Conservation (phyloP, 164 flowering plant genomes). For the Tetrastigma voinierianum region DNA sequence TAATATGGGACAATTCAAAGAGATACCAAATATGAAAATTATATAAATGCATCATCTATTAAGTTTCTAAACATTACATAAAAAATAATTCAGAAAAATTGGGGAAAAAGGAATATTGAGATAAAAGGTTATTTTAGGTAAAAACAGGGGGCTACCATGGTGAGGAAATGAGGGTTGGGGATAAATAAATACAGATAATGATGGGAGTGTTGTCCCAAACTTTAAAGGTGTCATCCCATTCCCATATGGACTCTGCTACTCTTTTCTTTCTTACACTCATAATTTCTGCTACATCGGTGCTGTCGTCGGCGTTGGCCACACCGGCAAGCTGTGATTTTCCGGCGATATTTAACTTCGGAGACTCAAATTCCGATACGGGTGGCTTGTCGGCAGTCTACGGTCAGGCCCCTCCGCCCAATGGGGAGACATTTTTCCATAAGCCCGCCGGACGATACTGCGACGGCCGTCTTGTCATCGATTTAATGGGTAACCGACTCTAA, state of each 20-base stretch:
- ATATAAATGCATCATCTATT: no score
- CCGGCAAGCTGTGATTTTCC: slow-evolving; percentile 33
- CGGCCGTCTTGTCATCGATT: slow-evolving; percentile 59
- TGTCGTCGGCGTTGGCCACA: not conserved
- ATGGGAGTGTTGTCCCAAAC: not conserved
- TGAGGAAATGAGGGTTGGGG: no score
- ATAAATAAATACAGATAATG: no score
- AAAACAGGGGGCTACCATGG: no score
- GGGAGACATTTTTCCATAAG: slow-evolving; percentile 39
- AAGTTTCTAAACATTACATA: no score
- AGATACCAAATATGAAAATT: no score
- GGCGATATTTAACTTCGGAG: slow-evolving; percentile 58
- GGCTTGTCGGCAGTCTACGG: slow-evolving; percentile 50
- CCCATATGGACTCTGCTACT: slow-evolving; percentile 1
- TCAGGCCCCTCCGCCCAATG: slow-evolving; percentile 39
- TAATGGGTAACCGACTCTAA: slow-evolving; percentile 35
- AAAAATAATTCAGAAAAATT: no score
- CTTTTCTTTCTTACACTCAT: not conserved
- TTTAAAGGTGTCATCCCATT: not conserved
- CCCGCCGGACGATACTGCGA: slow-evolving; percentile 54
- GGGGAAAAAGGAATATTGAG: no score
- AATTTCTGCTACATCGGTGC: not conserved
- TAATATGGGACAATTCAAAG: no score
- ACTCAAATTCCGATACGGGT: slow-evolving; percentile 63
- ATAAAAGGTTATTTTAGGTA: no score